Percentiles rank a stretch among this genome's conserved stretches.
Conservation (phyloP, 163 green algal genomes). For the Trebouxiophyceae sp. region DNA sequence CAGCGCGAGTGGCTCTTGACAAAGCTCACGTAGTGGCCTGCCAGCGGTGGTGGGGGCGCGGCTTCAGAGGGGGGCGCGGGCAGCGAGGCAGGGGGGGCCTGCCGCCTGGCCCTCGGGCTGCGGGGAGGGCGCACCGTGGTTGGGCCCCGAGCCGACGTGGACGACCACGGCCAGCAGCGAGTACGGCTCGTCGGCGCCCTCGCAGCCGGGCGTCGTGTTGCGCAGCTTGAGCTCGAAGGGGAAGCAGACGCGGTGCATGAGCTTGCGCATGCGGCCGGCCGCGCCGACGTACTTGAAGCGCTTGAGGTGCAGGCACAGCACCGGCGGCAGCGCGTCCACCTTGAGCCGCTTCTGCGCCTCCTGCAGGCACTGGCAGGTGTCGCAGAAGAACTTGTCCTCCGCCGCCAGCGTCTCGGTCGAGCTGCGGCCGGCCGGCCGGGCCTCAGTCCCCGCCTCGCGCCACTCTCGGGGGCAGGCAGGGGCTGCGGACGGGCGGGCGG, state of each 20-base stretch:
- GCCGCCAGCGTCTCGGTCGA: constrained; percentile 76
- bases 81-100: too few species aligned
- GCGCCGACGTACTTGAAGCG: constrained; percentile 91
- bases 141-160: constrained; percentile 87
- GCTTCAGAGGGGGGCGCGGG: too few species aligned
- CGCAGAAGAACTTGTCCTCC: constrained; percentile 97
- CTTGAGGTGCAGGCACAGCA: constrained; percentile 96
- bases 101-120: too few species aligned
- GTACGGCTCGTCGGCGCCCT: constrained; percentile 63
- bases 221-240: constrained; percentile 92
- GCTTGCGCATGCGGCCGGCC: constrained; percentile 71
- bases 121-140: too few species aligned
- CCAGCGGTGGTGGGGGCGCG: too few species aligned
- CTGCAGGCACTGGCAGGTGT: constrained; percentile 81
- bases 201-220: constrained; percentile 71
- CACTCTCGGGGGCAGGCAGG: too few species aligned
- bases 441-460: too few species aligned
- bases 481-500: too few species aligned
- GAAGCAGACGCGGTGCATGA: constrained; percentile 96
- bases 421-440: too few species aligned
- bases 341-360: constrained; percentile 71
- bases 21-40: constrained; percentile 93
- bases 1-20: constrained; percentile 77
- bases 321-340: constrained; percentile 63
- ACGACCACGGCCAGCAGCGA: constrained; percentile 92